phyloP scores from a whole-genome alignment of 768 basidiomycete species.

The Lactifluus rugatus region DNA sequence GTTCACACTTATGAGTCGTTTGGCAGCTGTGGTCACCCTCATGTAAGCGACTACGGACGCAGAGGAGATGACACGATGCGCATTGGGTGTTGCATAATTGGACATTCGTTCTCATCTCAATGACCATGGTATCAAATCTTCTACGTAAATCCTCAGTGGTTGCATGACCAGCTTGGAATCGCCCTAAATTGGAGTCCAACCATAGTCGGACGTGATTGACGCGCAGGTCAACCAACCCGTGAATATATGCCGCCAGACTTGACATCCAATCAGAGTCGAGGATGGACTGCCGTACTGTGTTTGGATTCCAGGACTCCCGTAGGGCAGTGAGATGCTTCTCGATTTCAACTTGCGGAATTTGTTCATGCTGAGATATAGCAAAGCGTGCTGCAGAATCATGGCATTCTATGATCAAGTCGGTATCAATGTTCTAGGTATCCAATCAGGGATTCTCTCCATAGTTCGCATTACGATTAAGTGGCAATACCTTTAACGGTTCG shows the following conservation, averaged over 20 bases:
- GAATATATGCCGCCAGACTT: conserved; percentile 32
- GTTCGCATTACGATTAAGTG: not conserved
- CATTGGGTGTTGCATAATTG: conserved; percentile 45
- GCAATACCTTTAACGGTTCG: conserved; percentile 42
- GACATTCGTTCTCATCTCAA: conserved; percentile 38
- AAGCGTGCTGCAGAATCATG: conserved; percentile 32
- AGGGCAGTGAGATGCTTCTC: conserved; percentile 23
- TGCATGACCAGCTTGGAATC: conserved; percentile 38
- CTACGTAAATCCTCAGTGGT: conserved; percentile 38
- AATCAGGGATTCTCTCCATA: not conserved
- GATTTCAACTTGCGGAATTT: conserved; percentile 18
- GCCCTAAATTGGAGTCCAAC: conserved; percentile 38
- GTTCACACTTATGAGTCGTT: conserved; percentile 39
- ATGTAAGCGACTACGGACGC: conserved; percentile 39
- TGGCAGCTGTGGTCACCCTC: conserved; percentile 39
- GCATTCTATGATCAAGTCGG: conserved; percentile 32
- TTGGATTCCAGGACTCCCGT: conserved; percentile 27
- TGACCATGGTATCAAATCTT: conserved; percentile 32
- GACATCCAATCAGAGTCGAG: conserved; percentile 36
- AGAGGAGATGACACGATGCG: conserved; percentile 37
- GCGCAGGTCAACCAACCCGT: conserved; percentile 33
- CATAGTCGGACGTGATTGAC: conserved; percentile 41
- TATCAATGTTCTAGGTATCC: conserved; percentile 40
- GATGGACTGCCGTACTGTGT: conserved; percentile 26
- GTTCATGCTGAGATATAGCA: conserved; percentile 22